Base-by-base conservation (phyloP, 352 stramenopile species). In the Phytopythium aichiense region DNA sequence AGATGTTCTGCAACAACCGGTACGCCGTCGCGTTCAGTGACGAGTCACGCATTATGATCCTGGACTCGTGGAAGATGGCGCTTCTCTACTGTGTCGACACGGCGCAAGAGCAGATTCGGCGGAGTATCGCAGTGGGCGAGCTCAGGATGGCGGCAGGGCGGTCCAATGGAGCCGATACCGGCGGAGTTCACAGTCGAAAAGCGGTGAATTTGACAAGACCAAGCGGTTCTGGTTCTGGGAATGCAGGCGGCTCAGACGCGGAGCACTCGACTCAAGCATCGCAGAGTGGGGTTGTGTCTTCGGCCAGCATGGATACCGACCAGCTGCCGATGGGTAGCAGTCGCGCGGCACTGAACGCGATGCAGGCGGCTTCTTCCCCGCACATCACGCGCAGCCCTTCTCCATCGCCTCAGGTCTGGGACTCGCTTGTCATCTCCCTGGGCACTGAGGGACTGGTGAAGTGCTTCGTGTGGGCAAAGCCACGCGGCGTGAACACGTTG, bases 401-500 rank as follows among this genome's bases (percentile, higher is more conserved):
- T 16, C 55, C 64, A 7, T 18, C 54, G 2, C 38, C 56, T 18
- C 71, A 73, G 37, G 45, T 73, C 9, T 93, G 84, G 84, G 81
- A 93, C 61, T 84, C 81, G 28, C 52, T 93, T 8, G 76, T 95
- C 22, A 68, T 95, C 23, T 92, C 82, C 4, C 66, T 95, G 0
- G 86, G 86, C 18, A 76, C 80, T 2, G 79, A 95, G 69, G 86
- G 86, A 31, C 66, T 95, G 1, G 65, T 89, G 4, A 93, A 91
- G 62, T 92, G 83, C 37, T 95, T 91, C 57, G 53, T 92, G 31
- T 95, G 86, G 84, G 78, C 78, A 9, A 84, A 93, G 48, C 86
- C 86, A 12, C 73, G 81, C 5, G 75, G 73, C n/a, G 37, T 68
- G 58, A 54, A 68, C 60, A 22, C 70, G 33, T 67, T 51, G 50